Evolutionary conservation across 306 rosid genomes (phyloP).

Genomic region (Cicer judaicum): DNA sequence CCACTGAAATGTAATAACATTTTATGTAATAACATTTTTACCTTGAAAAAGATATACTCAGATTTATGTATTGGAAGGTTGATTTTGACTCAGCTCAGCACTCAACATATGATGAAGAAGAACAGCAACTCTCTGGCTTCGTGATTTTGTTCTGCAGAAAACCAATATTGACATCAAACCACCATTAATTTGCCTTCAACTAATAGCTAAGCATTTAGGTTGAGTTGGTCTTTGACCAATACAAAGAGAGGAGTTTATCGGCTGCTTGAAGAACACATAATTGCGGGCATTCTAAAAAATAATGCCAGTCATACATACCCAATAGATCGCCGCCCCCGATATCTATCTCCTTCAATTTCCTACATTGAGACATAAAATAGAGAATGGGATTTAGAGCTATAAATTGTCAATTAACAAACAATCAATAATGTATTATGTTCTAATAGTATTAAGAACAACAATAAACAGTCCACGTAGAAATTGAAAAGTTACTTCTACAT

Average conservation of each 20-base stretch:
- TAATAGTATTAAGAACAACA: slow-evolving; percentile 28
- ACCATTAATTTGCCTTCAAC: slow-evolving; percentile 32
- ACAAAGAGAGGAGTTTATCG: slow-evolving; percentile 26
- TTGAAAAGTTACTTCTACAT: not conserved
- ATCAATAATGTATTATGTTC: slow-evolving; percentile 24
- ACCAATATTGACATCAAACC: slow-evolving; percentile 33
- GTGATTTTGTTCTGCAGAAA: slow-evolving; percentile 75
- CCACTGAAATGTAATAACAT: slow-evolving; percentile 4
- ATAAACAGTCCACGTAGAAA: slow-evolving; percentile 28
- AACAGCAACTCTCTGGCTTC: slow-evolving; percentile 79
- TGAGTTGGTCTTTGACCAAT: slow-evolving; percentile 33
- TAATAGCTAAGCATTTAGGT: slow-evolving; percentile 27
- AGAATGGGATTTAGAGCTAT: slow-evolving; percentile 27
- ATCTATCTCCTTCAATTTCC: slow-evolving; percentile 56
- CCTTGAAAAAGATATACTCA: slow-evolving; percentile 40
- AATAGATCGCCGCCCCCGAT: slow-evolving; percentile 57
- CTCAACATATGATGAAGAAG: slow-evolving; percentile 99
- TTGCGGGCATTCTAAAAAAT: slow-evolving; percentile 14
- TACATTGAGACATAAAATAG: slow-evolving; percentile 47
- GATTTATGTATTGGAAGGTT: slow-evolving; percentile 53
- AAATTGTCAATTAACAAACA: slow-evolving; percentile 7
- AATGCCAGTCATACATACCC: slow-evolving; percentile 63
- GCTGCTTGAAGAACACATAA: slow-evolving; percentile 27
- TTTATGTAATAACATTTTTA: slow-evolving; percentile 33
- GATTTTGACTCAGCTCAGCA: slow-evolving; percentile 65